Base-by-base conservation (phyloP, 768 basidiomycete genomes). In the Psilocybe cyanescens region DNA sequence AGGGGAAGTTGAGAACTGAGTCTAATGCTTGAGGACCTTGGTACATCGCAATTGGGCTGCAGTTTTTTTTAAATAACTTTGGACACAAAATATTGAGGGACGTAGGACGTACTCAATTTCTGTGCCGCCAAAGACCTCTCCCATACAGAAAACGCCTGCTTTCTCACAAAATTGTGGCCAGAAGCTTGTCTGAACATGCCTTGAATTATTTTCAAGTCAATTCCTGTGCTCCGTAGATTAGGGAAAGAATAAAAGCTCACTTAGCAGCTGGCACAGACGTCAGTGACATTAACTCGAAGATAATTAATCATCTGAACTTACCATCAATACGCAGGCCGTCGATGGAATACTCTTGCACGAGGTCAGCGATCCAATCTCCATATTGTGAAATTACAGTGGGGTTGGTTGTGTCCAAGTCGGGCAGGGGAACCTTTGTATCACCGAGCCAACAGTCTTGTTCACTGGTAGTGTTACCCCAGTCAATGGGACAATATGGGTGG, bases 291-390 rank as follows among this genome's bases (percentile, higher is more conserved):
- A 61, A 35, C 24, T 62, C 17, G 57, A 16, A 30, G 30, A 50
- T 49, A 4, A 49, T 30, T 30, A 11, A 19, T 29, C 47, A 3
- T 57, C 29, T 35, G 16, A n/a, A 64, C 75, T 58, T 65, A 79
- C 79, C 91, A 70, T 95, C 94, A 71, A 95, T 90, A 52, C 94
- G 87, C 60, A 96, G 83, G n/a, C 93, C 91, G 71, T 95, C 94
- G 61, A 96, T 88, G 30, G 76, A 76, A 71, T 90, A 94, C 62
- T 88, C 86, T 58, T 83, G 63, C 31, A 95, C 89, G 16, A 95
- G 78, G 33, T 81, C 73, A 41, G 76, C 72, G 66, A 95, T 86
- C 94, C 92, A 95, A 6, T 75, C 69, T 29, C 85, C 82, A 73
- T 89, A 94, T 37, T 78, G 79, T 8, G 81, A 76, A 33, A 85